Evolutionary conservation across 345 rosid genomes (phyloP), one percentile per base, ranked within the genome.

Genomic region (Murraya paniculata): DNA sequence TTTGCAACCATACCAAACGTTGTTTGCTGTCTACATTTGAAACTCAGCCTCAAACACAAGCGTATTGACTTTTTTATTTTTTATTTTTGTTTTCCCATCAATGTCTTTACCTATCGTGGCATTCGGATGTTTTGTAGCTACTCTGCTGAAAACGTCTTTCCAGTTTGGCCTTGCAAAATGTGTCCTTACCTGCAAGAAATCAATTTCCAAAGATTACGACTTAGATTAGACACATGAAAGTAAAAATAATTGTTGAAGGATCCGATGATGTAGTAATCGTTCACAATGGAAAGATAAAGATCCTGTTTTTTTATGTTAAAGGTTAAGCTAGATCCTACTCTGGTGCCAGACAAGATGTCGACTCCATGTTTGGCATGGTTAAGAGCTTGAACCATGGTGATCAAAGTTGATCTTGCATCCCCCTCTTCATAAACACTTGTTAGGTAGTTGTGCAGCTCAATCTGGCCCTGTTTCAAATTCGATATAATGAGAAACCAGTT

Each of bases 351-450:
- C 69, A 96, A 83, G 80, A 96, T 92, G 88, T 96, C 99, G 65
- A 94, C 93, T 18, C 99, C 98, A 75, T 94, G 92, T 77, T 96
- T 96, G 71, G 99, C 99, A 86, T 96, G 98, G 77, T 90, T 92
- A 57, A 94, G 87, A 79, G 99, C 99, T 83, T 96, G 99, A 58
- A 96, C 97, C 99, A 96, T 91, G 74, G 98, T 94, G 70, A 94
- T 94, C 77, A 96, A 83, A 25, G 98, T 91, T 82, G 99, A 96
- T 77, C 97, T 91, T 38, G 99, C 99, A 81, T 96, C 99, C 2
- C 97, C 97, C 84, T 96, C 99, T 85, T 96, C 99, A 74, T 96
- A 96, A 58, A 96, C 99, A 64, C 97, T 96, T 19, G 99, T 96
- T 24, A 96, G 95, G 86, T 94, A 88, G 87, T 94, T 96, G 84